A percentile compares a stretch with the other conserved stretches of the same genome.
These are phyloP conservation scores for Microdochium paspali DNA, from an alignment of 2,329 filamentous ascomycete species.

Conservation along the genomic window DNA sequence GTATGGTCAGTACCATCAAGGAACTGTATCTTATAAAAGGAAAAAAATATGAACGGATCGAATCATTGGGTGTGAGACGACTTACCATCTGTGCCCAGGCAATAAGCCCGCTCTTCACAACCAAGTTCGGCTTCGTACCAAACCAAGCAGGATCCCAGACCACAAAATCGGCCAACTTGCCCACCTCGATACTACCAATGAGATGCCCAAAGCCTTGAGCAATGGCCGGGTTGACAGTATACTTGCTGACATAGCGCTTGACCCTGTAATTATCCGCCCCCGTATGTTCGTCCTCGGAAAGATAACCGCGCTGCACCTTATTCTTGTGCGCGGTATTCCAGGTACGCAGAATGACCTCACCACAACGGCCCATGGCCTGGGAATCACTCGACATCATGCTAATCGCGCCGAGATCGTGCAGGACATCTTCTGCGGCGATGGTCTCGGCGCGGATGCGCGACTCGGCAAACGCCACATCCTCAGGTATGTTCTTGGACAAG, in stretches of 20 bases:
- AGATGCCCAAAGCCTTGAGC: slow-evolving; percentile 85
- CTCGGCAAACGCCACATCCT: slow-evolving; percentile 93
- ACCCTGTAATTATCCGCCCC: slow-evolving; percentile 85
- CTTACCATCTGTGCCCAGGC: slow-evolving; percentile 73
- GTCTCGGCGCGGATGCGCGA: slow-evolving; percentile 91
- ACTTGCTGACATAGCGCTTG: slow-evolving; percentile 89
- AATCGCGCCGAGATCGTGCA: slow-evolving; percentile 91
- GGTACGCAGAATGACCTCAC: slow-evolving; percentile 84
- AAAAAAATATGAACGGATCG: background rate
- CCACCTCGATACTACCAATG: slow-evolving; percentile 78
- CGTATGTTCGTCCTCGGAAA: slow-evolving; percentile 70
- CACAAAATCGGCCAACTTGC: slow-evolving; percentile 83
- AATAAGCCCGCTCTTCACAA: slow-evolving; percentile 85
- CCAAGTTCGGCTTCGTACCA: slow-evolving; percentile 71
- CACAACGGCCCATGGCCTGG: slow-evolving; percentile 93
- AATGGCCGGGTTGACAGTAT: slow-evolving; percentile 89
- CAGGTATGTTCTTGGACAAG: slow-evolving; percentile 81
- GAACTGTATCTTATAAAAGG: background rate
- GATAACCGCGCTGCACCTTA: slow-evolving; percentile 68
- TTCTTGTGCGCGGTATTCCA: slow-evolving; percentile 99
- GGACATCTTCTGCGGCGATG: slow-evolving; percentile 90
- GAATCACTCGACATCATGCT: slow-evolving; percentile 96
- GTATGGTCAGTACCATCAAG: background rate
- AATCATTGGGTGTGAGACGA: slow-evolving; percentile 2
- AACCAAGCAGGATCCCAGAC: slow-evolving; percentile 82